Base-by-base conservation (phyloP, 495 filamentous ascomycete species). In the Penicillium silybi region DNA sequence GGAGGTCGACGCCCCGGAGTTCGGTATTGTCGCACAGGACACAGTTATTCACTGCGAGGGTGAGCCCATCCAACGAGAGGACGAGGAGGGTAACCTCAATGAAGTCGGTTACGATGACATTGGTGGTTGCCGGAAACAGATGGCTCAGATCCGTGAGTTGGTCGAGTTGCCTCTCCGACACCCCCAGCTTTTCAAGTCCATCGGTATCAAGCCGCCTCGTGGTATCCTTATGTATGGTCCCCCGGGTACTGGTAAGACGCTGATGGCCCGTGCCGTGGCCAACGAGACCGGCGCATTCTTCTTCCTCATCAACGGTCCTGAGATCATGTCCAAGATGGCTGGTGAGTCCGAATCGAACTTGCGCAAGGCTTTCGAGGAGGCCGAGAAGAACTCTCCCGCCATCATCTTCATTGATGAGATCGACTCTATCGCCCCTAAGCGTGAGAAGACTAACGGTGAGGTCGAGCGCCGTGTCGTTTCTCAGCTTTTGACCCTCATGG, bases 341-440 rank as follows among this genome's bases (percentile, higher is more conserved):
- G 92, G 92, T 80, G 92, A 97, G 69, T 97, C 92, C 44, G 92
- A 97, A 70, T 96, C 92, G 39, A 98, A 98, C 71, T 73, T 98
- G 41, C 85, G 92, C 58, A 97, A 97, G 75, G 92, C 92, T 11
- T 98, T 98, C 61, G 92, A 98, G 68, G 93, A 98, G 77, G 92
- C 92, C 29, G 92, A 98, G 79, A 98, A 98, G 85, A 97, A 98
- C 75, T 96, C 92, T 1, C 92, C 92, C 7, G 92, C 92, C 34
- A 97, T 98, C 68, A 98, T 98, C 74, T 98, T 98, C 81, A 98
- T 98, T 60, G 92, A 98, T 66, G 92, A 98, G 66, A 97, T 98
- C 68, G 92, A 98, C 62, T 96, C 92, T 6, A 98, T 98, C 60
- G 92, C 92, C 4, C 92, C 92, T 50, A 98, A 98, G 86, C 91